These are phyloP conservation scores for Phialophora expanda DNA, from an alignment of 2,329 filamentous ascomycete species.

Conservation along the genomic window DNA sequence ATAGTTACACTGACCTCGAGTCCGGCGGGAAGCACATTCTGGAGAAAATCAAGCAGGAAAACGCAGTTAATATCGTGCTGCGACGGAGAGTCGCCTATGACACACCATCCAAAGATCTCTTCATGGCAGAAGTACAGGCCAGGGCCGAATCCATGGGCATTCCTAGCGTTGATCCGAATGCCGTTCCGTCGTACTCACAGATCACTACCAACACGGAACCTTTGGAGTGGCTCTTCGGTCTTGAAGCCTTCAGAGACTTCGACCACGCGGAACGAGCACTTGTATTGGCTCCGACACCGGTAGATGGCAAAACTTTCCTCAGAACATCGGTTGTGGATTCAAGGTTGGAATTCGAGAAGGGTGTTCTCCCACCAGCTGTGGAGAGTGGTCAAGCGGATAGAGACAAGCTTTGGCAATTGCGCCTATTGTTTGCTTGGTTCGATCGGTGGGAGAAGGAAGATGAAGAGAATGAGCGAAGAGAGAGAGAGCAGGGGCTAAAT, in stretches of 20 bases:
- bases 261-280: constrained; percentile 70
- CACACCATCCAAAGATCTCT: constrained; percentile 58
- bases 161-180: constrained; percentile 41
- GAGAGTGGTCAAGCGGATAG: constrained; percentile 46
- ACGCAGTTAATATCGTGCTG: constrained; percentile 72
- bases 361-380: constrained; percentile 33
- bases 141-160: constrained; percentile 66
- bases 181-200: constrained; percentile 36
- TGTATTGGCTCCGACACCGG: constrained; percentile 58
- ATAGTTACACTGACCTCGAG: constrained; percentile 74
- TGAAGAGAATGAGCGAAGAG: constrained; percentile 38
- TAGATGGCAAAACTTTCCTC: constrained; percentile 55
- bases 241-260: constrained; percentile 60
- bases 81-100: constrained; percentile 72
- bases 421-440: constrained; percentile 70
- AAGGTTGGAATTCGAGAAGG: constrained; percentile 68
- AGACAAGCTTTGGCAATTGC: constrained; percentile 66
- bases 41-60: constrained; percentile 37
- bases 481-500: background rate
- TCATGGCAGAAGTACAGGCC: constrained; percentile 74
- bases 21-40: constrained; percentile 40
- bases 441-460: constrained; percentile 53
- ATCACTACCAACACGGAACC: constrained; percentile 46
- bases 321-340: constrained; percentile 71
- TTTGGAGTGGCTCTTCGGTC: constrained; percentile 76